Conservation (phyloP, 2,329 filamentous ascomycete genomes). For the Xylariaceae sp. region DNA sequence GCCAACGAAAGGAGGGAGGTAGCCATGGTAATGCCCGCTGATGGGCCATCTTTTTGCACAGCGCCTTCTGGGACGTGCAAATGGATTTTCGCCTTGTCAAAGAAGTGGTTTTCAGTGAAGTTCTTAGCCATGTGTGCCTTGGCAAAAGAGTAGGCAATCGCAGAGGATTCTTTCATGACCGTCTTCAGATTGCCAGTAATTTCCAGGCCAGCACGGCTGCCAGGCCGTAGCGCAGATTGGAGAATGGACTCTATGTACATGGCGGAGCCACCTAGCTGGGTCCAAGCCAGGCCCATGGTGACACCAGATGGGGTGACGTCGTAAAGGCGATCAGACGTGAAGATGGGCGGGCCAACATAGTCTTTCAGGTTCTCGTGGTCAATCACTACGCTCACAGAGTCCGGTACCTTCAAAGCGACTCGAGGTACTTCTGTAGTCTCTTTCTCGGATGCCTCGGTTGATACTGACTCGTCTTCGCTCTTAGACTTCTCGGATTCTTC, state of each 20-base stretch:
- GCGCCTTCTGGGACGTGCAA: conserved; percentile 96
- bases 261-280: conserved; percentile 91
- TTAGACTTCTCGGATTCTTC: conserved; percentile 69
- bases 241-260: conserved; percentile 97
- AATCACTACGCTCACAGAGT: conserved; percentile 81
- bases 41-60: conserved; percentile 90
- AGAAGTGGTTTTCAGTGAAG: conserved; percentile 90
- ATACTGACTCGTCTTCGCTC: conserved; percentile 46
- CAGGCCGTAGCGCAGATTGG: conserved; percentile 72
- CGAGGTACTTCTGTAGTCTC: conserved; percentile 70
- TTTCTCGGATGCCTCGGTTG: conserved; percentile 48
- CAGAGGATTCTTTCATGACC: conserved; percentile 97
- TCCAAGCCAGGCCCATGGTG: conserved; percentile 98
- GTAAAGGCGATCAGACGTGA: conserved; percentile 93
- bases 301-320: conserved; percentile 91
- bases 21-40: conserved; percentile 97
- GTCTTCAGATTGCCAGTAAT: conserved; percentile 92
- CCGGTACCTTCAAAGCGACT: conserved; percentile 77
- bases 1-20: conserved; percentile 85
- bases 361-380: conserved; percentile 89
- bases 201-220: conserved; percentile 76
- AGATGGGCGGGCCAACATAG: conserved; percentile 93
- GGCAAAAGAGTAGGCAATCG: conserved; percentile 93
- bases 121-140: conserved; percentile 83
- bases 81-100: conserved; percentile 92